These are phyloP conservation scores for Podila epicladia DNA, from an alignment of 192 early-diverging fungal genomes.

Conservation along the genomic window DNA sequence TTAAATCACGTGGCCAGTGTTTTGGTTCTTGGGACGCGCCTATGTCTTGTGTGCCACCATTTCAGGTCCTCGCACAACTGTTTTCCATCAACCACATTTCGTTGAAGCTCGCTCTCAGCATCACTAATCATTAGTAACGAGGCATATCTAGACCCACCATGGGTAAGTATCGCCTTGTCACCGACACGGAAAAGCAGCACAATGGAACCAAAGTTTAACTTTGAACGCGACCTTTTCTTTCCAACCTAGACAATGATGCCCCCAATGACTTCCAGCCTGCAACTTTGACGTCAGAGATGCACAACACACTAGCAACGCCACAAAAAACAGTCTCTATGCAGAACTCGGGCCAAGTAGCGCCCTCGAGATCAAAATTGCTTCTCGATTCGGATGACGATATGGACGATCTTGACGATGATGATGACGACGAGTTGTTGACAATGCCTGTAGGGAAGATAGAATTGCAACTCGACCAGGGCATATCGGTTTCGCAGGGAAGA, in stretches of 20 bases:
- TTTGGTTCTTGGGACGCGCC: no score
- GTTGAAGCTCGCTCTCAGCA: no score
- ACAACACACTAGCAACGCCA: background rate
- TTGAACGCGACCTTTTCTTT: no score
- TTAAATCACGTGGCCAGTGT: no score
- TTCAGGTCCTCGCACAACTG: no score
- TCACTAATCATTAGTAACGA: no score
- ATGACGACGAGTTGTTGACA: slow-evolving; percentile 25
- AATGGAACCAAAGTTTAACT: no score
- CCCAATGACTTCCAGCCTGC: background rate
- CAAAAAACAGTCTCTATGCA: background rate
- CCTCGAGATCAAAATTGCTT: slow-evolving; percentile 14
- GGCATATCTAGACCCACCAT: no score
- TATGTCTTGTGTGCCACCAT: no score
- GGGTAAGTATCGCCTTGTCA: no score
- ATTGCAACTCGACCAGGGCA: slow-evolving; percentile 19
- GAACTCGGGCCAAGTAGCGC: background rate
- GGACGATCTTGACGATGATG: slow-evolving; percentile 14
- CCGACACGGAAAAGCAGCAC: no score
- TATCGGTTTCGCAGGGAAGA: background rate
- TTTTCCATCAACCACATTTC: no score
- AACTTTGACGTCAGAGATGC: background rate
- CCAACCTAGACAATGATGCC: background rate
- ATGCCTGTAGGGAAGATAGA: slow-evolving; percentile 23
- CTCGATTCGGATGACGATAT: slow-evolving; percentile 47